Conservation (phyloP, 1,284 basidiomycete species). For the Stereum hirsutum region DNA sequence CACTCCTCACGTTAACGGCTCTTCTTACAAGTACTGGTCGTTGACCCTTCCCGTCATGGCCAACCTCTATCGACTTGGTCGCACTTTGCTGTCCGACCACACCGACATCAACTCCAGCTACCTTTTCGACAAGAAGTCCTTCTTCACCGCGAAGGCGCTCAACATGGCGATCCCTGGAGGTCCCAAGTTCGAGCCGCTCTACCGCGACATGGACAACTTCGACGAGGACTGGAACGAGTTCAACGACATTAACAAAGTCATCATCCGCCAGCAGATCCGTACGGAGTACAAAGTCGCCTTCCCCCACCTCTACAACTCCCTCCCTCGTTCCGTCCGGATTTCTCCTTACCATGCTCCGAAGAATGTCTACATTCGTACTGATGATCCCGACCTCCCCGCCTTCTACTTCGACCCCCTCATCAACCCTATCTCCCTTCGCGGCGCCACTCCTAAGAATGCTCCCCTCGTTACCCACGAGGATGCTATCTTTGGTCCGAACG, state of each 20-base stretch:
- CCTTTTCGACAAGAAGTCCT: slow-evolving; percentile 95
- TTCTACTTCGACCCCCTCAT: slow-evolving; percentile 99
- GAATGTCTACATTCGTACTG: slow-evolving; percentile 97
- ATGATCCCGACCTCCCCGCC: slow-evolving; percentile 97
- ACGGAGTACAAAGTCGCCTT: slow-evolving; percentile 99
- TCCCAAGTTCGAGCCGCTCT: slow-evolving; percentile 94
- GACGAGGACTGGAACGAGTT: slow-evolving; percentile 99
- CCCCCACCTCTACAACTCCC: slow-evolving; percentile 98
- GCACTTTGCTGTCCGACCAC: slow-evolving; percentile 89
- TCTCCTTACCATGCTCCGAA: slow-evolving; percentile 92
- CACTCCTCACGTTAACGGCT: slow-evolving; percentile 82
- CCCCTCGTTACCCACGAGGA: slow-evolving; percentile 87
- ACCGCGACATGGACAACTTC: slow-evolving; percentile 93
- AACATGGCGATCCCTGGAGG: slow-evolving; percentile 99
- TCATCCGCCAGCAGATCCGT: slow-evolving; percentile 97
- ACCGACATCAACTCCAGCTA: slow-evolving; percentile 87
- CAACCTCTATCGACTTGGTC: slow-evolving; percentile 91
- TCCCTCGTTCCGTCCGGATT: slow-evolving; percentile 91
- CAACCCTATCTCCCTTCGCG: slow-evolving; percentile 90
- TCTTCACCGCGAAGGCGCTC: slow-evolving; percentile 96
- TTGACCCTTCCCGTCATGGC: slow-evolving; percentile 93
- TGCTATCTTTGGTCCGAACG: slow-evolving; percentile 80
- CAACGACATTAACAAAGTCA: slow-evolving; percentile 99
- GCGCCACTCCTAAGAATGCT: slow-evolving; percentile 76
- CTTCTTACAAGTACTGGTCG: slow-evolving; percentile 92